Base-by-base conservation (phyloP, 305 asterid species). In the Rubia occidens region DNA sequence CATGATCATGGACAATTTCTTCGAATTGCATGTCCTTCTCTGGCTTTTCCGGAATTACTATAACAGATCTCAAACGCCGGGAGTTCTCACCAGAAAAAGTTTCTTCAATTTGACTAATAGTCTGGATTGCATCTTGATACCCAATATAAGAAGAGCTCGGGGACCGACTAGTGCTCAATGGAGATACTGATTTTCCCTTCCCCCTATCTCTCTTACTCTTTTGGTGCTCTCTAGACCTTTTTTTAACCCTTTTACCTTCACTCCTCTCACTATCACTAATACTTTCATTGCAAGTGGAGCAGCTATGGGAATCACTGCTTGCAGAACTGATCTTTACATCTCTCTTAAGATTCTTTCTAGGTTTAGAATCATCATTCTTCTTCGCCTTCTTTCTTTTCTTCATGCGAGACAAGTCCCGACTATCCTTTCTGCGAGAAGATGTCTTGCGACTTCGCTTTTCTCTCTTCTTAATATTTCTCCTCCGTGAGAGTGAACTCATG, bases 1-100 rank as follows among this genome's bases (percentile, higher is more conserved):
- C 85, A 53, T 68, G 76, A 71, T 87, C 87, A 21, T 78, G 67
- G 70, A 85, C 63, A 71, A 85, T 82, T 82, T 87, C 94, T 80
- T 87, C 96, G 64, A 85, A 79, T 55, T 73, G 82, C 24, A 73
- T 76, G 76, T 82, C 89, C 64, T 68, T 74, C 75, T 79, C 90
- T 75, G 74, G 79, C 70, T 47, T 85, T 78, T 77, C 71, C 66
- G 74, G 81, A 72, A 88, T 59, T 67, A 73, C 66, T 68, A 93
- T 90, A 76, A 90, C 89, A 21, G 98, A 93, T 82, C 69, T 89
- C 78, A 93, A 76, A 66, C 95, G 95, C 77, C 82, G 80, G 49
- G 89, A 73, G 60, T 78, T 81, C 64, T 78, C 82, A 67, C 71
- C 74, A 43, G 60, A 64, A 21, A 75, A 64, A 68, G 67, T 79